Evolutionary conservation across 768 basidiomycete species (phyloP).

Genomic region (Russula vinacea): DNA sequence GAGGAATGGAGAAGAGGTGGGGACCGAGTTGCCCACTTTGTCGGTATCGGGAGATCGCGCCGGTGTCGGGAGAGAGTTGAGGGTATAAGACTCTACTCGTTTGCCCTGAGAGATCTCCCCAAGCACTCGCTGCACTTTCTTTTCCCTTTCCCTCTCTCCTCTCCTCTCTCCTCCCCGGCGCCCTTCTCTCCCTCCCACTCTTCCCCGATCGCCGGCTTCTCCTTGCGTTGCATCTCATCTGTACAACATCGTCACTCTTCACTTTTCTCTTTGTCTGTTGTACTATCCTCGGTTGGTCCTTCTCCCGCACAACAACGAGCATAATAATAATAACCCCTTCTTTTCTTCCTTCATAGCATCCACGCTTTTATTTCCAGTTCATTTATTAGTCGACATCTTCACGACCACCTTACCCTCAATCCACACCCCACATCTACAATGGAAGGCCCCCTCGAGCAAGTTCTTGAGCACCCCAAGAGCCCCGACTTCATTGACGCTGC

Average conservation of each 20-base stretch:
- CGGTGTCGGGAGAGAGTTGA: constrained; percentile 3
- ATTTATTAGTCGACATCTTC: constrained; percentile 32
- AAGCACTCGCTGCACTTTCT: constrained; percentile 27
- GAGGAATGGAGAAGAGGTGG: constrained; percentile 25
- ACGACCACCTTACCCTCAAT: constrained; percentile 30
- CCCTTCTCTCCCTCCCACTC: constrained; percentile 31
- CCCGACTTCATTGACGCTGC: constrained; percentile 50
- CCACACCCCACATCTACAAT: constrained; percentile 34
- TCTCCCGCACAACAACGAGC: constrained; percentile 10
- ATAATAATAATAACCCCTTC: constrained; percentile 2
- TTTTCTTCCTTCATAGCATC: constrained; percentile 16
- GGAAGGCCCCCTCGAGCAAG: constrained; percentile 48
- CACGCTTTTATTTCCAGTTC: constrained; percentile 31
- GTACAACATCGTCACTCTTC: constrained; percentile 40
- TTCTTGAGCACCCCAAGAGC: constrained; percentile 51
- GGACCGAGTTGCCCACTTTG: constrained; percentile 28
- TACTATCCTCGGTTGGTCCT: constrained; percentile 32
- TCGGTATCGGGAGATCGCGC: constrained; percentile 20
- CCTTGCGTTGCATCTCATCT: constrained; percentile 23
- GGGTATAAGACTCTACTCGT: constrained; percentile 18
- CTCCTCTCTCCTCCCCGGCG: constrained; percentile 23
- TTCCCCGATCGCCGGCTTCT: constrained; percentile 36
- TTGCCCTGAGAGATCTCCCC: constrained; percentile 20
- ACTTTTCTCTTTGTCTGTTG: constrained; percentile 37
- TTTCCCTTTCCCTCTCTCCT: constrained; percentile 29